Percentiles rank a stretch among this genome's conserved stretches.
Evolutionary conservation across 306 rosid genomes (phyloP).

Genomic region (Sicyos baderoa): DNA sequence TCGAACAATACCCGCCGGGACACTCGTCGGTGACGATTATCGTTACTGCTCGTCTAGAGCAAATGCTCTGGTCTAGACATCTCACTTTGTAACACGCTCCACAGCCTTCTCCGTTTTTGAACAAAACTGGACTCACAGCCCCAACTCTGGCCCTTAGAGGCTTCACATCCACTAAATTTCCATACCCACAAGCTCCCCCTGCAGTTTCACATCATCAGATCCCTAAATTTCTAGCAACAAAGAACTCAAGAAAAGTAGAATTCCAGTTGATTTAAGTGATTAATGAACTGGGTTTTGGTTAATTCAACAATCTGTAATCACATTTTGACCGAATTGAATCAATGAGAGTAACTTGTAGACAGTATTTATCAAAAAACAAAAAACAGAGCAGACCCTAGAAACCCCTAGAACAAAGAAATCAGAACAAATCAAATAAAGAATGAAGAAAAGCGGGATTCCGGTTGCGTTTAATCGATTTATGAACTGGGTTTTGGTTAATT

Average conservation of each 20-base stretch:
- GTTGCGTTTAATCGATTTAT: no score
- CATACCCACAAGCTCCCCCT: conserved; percentile 98
- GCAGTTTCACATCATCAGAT: conserved; percentile 3
- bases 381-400: conserved; percentile 7
- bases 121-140: conserved; percentile 71
- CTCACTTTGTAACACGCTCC: conserved; percentile 85
- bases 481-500: not conserved
- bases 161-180: conserved; percentile 65
- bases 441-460: not conserved
- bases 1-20: conserved; percentile 58
- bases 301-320: not conserved
- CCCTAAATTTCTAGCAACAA: not conserved
- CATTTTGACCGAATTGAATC: not conserved
- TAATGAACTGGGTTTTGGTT: not conserved
- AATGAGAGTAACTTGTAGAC: not conserved
- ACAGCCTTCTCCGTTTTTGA: conserved; percentile 75
- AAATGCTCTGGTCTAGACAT: conserved; percentile 59
- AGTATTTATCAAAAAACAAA: not conserved
- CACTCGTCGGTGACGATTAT: conserved; percentile 79
- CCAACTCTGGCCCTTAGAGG: conserved; percentile 81
- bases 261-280: not conserved
- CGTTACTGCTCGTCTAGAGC: conserved; percentile 73
- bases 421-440: not conserved
- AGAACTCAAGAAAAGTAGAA: not conserved
- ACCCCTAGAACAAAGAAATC: not conserved